These are phyloP conservation scores for Neofusicoccum umdonicola DNA, from an alignment of 2,329 filamentous ascomycete genomes.

Conservation along the genomic window DNA sequence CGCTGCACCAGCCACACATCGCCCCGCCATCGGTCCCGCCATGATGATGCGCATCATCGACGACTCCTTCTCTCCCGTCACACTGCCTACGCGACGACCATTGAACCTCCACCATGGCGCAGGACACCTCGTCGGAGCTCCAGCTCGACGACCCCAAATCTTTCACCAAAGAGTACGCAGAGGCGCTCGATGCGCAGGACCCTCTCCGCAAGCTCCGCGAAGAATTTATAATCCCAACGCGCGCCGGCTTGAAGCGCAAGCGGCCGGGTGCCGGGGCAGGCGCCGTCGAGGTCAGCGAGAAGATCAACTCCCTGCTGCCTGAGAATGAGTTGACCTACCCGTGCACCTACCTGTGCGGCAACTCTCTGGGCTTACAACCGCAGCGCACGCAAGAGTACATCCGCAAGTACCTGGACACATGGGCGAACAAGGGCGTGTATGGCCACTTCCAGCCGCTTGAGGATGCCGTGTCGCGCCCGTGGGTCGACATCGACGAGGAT, in stretches of 20 bases:
- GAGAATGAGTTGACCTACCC: conserved; percentile 32
- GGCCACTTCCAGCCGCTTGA: conserved; percentile 74
- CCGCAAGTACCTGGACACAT: conserved; percentile 72
- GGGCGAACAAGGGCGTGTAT: conserved; percentile 79
- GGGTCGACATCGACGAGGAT: conserved; percentile 76
- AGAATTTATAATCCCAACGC: conserved; percentile 76
- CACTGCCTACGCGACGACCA: background rate
- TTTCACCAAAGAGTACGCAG: conserved; percentile 32
- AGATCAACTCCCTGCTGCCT: conserved; percentile 8
- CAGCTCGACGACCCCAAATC: conserved; percentile 21
- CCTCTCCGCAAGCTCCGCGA: conserved; percentile 48
- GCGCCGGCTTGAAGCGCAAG: conserved; percentile 65
- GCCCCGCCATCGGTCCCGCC: background rate
- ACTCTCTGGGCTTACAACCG: conserved; percentile 84
- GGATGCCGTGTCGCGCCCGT: conserved; percentile 66
- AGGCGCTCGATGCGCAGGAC: conserved; percentile 37
- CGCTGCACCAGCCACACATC: background rate
- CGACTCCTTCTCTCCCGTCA: background rate
- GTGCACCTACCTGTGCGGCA: conserved; percentile 81
- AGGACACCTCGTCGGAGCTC: background rate
- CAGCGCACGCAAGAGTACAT: conserved; percentile 64
- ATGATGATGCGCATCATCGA: background rate
- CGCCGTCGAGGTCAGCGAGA: background rate
- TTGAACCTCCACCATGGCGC: background rate
- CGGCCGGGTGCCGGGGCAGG: conserved; percentile 32